phyloP scores from a whole-genome alignment of 2,329 filamentous ascomycete species.

The Penicillium sp. region DNA sequence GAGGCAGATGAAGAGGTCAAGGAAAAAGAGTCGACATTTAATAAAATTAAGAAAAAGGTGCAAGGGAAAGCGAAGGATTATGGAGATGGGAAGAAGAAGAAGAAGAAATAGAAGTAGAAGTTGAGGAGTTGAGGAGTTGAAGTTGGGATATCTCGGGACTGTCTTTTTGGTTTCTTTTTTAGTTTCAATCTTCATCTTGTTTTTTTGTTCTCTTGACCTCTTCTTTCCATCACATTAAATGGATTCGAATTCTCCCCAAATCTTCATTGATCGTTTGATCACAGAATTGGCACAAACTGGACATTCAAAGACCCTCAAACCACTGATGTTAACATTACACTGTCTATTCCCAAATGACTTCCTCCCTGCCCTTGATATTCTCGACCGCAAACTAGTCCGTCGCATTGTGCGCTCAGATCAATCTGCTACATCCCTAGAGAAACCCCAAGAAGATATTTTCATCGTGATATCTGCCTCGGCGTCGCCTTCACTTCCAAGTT shows the following conservation, averaged over 20 bases:
- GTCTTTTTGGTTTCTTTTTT: background rate
- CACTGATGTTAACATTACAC: conserved; percentile 75
- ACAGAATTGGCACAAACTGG: conserved; percentile 21
- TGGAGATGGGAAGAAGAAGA: background rate
- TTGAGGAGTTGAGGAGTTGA: too few relatives aligned
- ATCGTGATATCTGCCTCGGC: conserved; percentile 63
- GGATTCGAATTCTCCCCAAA: conserved; percentile 2
- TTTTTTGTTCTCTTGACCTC: background rate
- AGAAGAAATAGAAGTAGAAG: background rate
- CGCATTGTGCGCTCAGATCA: conserved; percentile 42
- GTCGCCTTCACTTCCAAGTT: conserved; percentile 23
- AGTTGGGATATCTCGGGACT: background rate
- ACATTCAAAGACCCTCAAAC: conserved; percentile 41
- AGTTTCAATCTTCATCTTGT: background rate
- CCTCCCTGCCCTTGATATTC: conserved; percentile 80
- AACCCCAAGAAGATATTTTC: conserved; percentile 48
- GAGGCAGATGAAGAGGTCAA: background rate
- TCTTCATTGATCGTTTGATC: conserved; percentile 30
- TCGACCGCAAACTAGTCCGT: conserved; percentile 74
- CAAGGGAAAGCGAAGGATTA: background rate
- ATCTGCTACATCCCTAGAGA: background rate
- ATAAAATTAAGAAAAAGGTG: background rate
- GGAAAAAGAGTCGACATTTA: background rate
- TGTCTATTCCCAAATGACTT: conserved; percentile 78
- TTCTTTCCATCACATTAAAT: background rate